Base-by-base conservation (phyloP, 192 early-diverging fungal species). In the Pecoramyces ruminantium region DNA sequence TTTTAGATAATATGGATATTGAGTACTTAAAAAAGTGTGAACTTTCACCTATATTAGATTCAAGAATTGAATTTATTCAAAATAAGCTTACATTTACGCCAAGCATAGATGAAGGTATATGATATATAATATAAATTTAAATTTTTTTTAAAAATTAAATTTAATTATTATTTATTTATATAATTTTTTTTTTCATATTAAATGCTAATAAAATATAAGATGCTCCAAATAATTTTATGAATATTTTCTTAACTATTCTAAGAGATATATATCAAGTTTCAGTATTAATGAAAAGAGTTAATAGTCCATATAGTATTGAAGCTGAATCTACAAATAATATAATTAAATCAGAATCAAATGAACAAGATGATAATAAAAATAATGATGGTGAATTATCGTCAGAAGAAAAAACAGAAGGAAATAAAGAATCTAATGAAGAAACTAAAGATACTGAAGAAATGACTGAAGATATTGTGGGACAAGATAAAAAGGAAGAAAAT, bases 11-110 rank as follows among this genome's bases (percentile, higher is more conserved):
- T 81, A 92, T 89, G 86, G 90, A 92, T 38, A 42, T 83, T 14
- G 89, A 86, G 30, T 82, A 83, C 39, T 58, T 86, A 30, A 80
- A 83, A 21, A 81, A 78, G 13, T 83, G 79, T 30, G 90, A 92
- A 29, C 29, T 87, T n/a, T 88, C 87, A 12, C 88, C 90, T 25
- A 80, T 92, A 11, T 77, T 92, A 29, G 90, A 92, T 80, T 84
- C 90, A 27, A 89, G 89, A 82, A 83, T 92, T 30, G 90, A 92
- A 79, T 82, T 92, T 14, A 87, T 91, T 28, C 83, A 86, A 29
- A 88, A 90, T 39, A 83, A 82, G 29, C 83, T 92, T 17, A 80
- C 88, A 21, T 92, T 89, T 80, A 92, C 90, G 11, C 90, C 90
- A 29, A 83, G 83, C 77, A 92, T 92, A 88, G 88, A 88, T 16